Percentiles rank a stretch among this genome's conserved stretches.
Conservation (phyloP, 768 basidiomycete genomes). For the Suillus cothurnatus region DNA sequence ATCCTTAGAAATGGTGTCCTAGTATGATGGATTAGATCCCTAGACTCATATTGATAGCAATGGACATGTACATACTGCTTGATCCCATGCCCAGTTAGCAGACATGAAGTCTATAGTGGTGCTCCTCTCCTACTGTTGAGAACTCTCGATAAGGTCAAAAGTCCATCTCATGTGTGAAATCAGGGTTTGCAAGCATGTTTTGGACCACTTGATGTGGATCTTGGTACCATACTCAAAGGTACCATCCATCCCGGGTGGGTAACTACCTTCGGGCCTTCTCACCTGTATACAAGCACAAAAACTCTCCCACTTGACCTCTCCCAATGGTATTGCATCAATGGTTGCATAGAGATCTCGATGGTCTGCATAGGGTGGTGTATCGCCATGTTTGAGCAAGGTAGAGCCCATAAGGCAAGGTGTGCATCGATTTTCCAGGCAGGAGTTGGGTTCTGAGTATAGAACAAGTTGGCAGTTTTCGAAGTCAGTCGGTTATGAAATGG, state of each 20-base stretch:
- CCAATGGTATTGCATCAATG: conserved; percentile 28
- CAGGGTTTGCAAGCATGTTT: conserved; percentile 25
- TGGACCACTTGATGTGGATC: conserved; percentile 20
- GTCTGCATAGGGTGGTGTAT: conserved; percentile 26
- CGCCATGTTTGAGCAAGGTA: conserved; percentile 13
- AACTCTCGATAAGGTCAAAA: conserved; percentile 19
- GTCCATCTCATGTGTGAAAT: conserved; percentile 25
- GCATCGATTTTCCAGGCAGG: conserved; percentile 20
- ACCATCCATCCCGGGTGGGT: conserved; percentile 28
- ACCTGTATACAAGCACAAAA: conserved; percentile 23
- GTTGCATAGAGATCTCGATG: conserved; percentile 22
- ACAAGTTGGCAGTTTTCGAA: conserved; percentile 24
- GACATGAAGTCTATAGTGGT: conserved; percentile 13
- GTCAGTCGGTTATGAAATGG: conserved; percentile 16
- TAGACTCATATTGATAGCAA: background rate
- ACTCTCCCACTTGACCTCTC: conserved; percentile 33
- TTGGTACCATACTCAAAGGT: conserved; percentile 31
- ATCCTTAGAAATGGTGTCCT: no score
- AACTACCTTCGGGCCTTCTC: conserved; percentile 12
- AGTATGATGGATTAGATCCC: background rate
- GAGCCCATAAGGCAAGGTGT: conserved; percentile 24
- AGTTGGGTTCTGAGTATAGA: conserved; percentile 22
- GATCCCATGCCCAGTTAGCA: conserved; percentile 24
- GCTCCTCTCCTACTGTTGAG: conserved; percentile 6
- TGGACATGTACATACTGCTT: conserved; percentile 30